phyloP scores from a whole-genome alignment of 225 moss, liverwort and hornwort species.

The Straminergon stramineum region DNA sequence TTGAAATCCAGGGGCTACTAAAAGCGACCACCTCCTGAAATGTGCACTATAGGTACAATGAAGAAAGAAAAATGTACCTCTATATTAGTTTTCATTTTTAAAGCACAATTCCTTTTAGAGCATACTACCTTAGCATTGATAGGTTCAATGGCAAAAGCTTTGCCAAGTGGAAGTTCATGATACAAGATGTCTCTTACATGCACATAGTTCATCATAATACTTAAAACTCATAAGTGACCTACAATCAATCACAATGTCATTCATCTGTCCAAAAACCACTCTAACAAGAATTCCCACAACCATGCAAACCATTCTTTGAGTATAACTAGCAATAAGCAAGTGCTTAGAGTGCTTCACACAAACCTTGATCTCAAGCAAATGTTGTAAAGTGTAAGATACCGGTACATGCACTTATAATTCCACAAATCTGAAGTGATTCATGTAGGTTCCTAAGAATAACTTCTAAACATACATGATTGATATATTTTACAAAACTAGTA shows the following conservation, averaged over 20 bases:
- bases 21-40: too few species aligned
- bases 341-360: background rate
- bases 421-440: background rate
- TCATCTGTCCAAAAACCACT: background rate
- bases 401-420: background rate
- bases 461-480: background rate
- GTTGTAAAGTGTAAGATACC: background rate
- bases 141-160: background rate
- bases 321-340: background rate
- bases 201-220: background rate
- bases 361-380: background rate
- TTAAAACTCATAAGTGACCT: background rate
- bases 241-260: background rate
- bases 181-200: background rate
- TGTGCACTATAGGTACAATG: too few species aligned
- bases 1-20: too few species aligned
- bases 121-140: background rate
- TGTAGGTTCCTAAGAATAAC: too few species aligned
- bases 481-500: background rate
- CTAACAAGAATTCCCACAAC: background rate
- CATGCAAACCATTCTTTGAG: background rate
- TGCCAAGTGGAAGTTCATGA: background rate
- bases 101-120: too few species aligned
- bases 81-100: too few species aligned
- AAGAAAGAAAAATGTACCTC: too few species aligned